These are phyloP conservation scores for Mikania micrantha DNA, from an alignment of 129 eudicot genomes.

Conservation along the genomic window DNA sequence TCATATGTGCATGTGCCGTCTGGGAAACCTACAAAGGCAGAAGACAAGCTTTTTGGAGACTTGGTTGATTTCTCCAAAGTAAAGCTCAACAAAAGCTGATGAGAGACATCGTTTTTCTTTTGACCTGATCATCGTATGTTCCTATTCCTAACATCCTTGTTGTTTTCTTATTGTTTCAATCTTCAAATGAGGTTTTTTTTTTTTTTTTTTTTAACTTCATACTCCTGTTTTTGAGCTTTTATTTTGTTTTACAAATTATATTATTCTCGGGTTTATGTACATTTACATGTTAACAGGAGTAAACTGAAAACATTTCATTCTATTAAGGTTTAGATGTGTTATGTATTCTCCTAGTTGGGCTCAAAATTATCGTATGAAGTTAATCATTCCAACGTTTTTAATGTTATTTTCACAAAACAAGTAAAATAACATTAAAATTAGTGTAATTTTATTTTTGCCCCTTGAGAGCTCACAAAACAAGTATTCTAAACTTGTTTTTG, in stretches of 20 bases:
- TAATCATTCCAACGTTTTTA: no score
- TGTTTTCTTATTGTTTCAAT: not conserved
- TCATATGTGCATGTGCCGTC: constrained; percentile 54
- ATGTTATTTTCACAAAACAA: no score
- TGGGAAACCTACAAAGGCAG: constrained; percentile 66
- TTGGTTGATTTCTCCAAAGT: constrained; percentile 72
- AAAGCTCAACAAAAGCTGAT: constrained; percentile 56
- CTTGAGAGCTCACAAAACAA: no score
- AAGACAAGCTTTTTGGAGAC: constrained; percentile 82
- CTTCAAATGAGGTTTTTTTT: not conserved
- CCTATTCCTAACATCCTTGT: constrained; percentile 2
- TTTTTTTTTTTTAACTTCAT: constrained; percentile 5
- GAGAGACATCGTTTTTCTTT: constrained; percentile 15
- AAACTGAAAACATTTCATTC: not conserved
- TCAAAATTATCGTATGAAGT: no score
- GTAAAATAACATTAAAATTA: no score
- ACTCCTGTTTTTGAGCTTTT: constrained; percentile 13
- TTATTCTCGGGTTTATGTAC: constrained; percentile 25
- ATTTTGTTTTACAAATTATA: constrained; percentile 13
- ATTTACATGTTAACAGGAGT: not conserved
- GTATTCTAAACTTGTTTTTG: no score
- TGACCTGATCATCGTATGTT: constrained; percentile 2
- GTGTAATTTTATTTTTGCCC: no score
- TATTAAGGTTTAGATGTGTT: not conserved
- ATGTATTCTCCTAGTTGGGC: no score